Conservation (phyloP, 345 rosid genomes). For the Brassica cretica region DNA sequence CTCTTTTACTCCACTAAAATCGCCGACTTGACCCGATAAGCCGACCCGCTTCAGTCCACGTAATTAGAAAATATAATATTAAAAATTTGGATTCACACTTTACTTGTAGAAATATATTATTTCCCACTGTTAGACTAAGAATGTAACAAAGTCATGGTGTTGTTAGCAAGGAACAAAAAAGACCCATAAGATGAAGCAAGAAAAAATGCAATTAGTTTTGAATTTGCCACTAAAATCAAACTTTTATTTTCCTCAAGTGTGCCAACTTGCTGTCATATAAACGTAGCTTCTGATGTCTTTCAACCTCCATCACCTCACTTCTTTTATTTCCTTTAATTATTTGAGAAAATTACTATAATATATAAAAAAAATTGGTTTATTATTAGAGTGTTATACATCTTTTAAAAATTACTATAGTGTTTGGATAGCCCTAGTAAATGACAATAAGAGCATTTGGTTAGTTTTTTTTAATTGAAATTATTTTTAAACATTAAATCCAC, state of each 20-base stretch:
- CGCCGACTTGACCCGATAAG: conserved; percentile 16
- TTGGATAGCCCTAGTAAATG: no score
- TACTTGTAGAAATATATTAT: conserved; percentile 5
- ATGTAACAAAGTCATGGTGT: conserved; percentile 37
- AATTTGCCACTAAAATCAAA: conserved; percentile 30
- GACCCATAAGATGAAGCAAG: conserved; percentile 35
- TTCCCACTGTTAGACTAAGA: conserved; percentile 10
- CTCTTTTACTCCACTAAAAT: conserved; percentile 15
- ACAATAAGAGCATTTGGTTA: no score
- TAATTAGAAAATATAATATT: not conserved
- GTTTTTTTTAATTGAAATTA: no score
- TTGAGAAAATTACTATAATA: not conserved
- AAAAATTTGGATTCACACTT: conserved; percentile 19
- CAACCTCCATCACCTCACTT: conserved; percentile 35
- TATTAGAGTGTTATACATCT: no score
- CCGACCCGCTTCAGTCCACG: conserved; percentile 13
- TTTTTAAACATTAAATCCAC: no score
- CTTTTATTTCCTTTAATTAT: not conserved
- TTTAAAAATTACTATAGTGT: no score
- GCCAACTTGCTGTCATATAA: conserved; percentile 38
- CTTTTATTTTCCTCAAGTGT: conserved; percentile 28
- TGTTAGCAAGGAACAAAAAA: conserved; percentile 22
- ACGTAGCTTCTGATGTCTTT: conserved; percentile 17
- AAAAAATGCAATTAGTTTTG: conserved; percentile 29
- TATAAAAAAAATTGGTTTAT: no score